Evolutionary conservation across 2,329 filamentous ascomycete species (phyloP), one percentile per base, ranked within the genome.

Genomic region (Podosphaera aphanis): DNA sequence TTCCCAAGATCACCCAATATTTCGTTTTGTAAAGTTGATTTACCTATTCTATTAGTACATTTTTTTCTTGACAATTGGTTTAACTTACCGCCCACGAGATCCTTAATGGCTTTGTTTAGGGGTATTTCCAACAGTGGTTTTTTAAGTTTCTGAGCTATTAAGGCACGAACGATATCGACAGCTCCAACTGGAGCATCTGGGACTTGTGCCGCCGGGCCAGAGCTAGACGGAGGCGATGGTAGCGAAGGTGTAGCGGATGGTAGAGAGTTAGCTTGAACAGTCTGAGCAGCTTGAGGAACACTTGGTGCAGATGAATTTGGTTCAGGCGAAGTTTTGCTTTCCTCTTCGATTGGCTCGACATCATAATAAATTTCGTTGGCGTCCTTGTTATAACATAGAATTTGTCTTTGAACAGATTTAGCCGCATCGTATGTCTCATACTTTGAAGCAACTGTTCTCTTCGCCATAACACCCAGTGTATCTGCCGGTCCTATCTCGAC

Each of bases 281-380:
- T 59, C 42, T 66, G 56, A 4, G 67, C 55, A 19, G 20, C 37
- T 39, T 13, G 18, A 1, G 27, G 16, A 0, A 16, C 19, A 20
- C 16, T 20, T 40, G 61, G 53, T 43, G 62, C 54, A 3, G 29
- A 13, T 42, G 61, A 59, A 18, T 65, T 54, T 38, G 59, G 52
- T 19, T 62, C 59, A 15, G 67, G 60, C 45, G 71, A 61, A 50
- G 77, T 67, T 58, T 80, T 79, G 41, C 80, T 73, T 63, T 95
- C 90, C 48, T 98, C 90, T 58, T 92, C 84, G 25, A 93, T 69
- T 0, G 90, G 90, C 59, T 98, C 90, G 39, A 93, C 86, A 60
- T 94, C 88, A 64, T 98, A 98, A 70, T 98, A 98, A 53, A 98
- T 98, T 64, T 98, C 90, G 63, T 94, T 95, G 47, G 85, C 82